Conservation (phyloP, 2,329 filamentous ascomycete genomes). For the Cladobotryum protrusum region DNA sequence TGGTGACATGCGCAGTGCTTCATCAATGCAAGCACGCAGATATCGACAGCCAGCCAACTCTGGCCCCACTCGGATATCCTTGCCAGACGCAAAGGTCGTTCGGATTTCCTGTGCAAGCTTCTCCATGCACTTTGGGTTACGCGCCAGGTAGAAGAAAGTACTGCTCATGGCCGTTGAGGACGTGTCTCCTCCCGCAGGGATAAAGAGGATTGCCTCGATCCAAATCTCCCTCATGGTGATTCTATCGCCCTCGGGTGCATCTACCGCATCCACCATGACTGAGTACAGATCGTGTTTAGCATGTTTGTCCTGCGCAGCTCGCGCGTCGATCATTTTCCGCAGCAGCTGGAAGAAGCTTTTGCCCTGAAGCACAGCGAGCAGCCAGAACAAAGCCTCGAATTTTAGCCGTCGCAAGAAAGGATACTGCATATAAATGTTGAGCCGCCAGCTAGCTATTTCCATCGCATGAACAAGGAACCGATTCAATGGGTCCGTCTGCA, state of each 20-base stretch:
- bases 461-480: background rate
- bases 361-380: background rate
- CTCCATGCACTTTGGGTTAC: conserved; percentile 25
- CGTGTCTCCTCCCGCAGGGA: background rate
- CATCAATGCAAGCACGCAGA: conserved; percentile 33
- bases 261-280: background rate
- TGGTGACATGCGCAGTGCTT: conserved; percentile 1
- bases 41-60: conserved; percentile 29
- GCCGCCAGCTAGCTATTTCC: background rate
- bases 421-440: conserved; percentile 3
- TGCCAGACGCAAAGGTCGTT: conserved; percentile 22
- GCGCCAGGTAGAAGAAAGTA: conserved; percentile 34
- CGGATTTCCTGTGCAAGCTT: conserved; percentile 28
- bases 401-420: background rate
- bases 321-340: background rate
- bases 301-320: background rate
- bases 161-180: too few species aligned
- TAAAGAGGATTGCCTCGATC: conserved; percentile 2
- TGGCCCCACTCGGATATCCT: conserved; percentile 29
- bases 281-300: background rate
- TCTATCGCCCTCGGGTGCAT: background rate
- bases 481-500: background rate
- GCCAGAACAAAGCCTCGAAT: background rate
- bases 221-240: background rate
- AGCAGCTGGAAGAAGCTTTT: background rate